Percentiles rank a stretch among this genome's conserved stretches.
These are phyloP conservation scores for Scheffersomyces cryptocercus DNA, from an alignment of 1,139 yeast genomes.

Conservation along the genomic window DNA sequence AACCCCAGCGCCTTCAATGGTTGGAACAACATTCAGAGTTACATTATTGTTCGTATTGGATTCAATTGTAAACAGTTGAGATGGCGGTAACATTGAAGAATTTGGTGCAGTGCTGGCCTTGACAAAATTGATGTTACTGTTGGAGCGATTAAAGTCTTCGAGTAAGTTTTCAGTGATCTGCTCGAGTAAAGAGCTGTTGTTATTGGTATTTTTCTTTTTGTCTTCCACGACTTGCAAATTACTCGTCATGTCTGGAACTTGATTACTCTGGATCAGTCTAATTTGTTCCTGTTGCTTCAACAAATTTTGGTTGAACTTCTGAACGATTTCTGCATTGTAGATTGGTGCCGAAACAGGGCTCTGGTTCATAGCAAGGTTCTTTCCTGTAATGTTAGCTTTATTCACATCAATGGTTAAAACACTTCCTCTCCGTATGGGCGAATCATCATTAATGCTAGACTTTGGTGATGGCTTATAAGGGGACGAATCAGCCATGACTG, in stretches of 20 bases:
- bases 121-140: not conserved
- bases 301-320: constrained; percentile 16
- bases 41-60: not conserved
- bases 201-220: not conserved
- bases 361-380: constrained; percentile 8
- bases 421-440: constrained; percentile 9
- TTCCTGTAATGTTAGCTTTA: constrained; percentile 10
- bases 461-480: constrained; percentile 28
- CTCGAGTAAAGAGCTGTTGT: not conserved
- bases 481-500: constrained; percentile 43
- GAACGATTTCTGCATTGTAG: constrained; percentile 25
- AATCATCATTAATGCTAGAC: constrained; percentile 11
- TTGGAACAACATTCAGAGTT: not conserved
- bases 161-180: not conserved
- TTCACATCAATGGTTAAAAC: constrained; percentile 20
- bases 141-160: not conserved
- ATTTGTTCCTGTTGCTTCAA: constrained; percentile 13
- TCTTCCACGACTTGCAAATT: not conserved
- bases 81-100: no score
- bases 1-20: not conserved
- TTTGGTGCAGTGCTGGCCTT: no score
- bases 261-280: not conserved
- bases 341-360: constrained; percentile 43
- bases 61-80: not conserved
- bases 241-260: not conserved